Evolutionary conservation across 2,329 filamentous ascomycete species (phyloP).

Genomic region (Aspergillus sp.): DNA sequence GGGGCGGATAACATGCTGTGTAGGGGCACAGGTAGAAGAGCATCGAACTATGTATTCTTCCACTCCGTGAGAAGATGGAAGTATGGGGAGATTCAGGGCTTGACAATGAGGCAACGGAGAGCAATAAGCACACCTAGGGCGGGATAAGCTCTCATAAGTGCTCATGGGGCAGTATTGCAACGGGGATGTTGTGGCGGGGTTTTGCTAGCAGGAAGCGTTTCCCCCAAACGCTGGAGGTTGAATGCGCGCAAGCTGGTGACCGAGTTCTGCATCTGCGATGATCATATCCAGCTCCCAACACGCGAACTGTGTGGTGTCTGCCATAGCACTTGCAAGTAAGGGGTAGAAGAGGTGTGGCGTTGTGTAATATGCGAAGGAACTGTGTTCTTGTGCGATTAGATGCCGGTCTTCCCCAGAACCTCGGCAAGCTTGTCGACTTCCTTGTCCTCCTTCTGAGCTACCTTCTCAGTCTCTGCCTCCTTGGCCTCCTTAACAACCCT

Average conservation of each 20-base stretch:
- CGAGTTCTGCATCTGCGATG: background rate
- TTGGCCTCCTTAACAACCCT: constrained; percentile 68
- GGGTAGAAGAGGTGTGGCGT: background rate
- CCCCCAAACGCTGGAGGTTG: background rate
- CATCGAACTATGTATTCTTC: background rate
- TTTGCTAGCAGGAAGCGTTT: background rate
- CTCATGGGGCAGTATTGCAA: background rate
- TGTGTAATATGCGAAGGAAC: background rate
- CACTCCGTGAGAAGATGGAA: background rate
- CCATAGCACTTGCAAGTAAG: background rate
- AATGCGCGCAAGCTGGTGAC: background rate
- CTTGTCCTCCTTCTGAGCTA: constrained; percentile 72
- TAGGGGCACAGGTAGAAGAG: background rate
- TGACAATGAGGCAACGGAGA: constrained; percentile 2
- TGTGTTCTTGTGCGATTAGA: constrained; percentile 19
- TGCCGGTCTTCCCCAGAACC: constrained; percentile 68
- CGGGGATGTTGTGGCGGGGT: background rate
- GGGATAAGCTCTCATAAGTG: background rate
- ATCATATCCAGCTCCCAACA: constrained; percentile 1
- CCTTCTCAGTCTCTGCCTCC: constrained; percentile 58
- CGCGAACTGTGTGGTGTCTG: background rate
- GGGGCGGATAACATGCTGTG: constrained; percentile 4
- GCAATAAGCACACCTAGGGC: background rate
- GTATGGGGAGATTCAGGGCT: background rate
- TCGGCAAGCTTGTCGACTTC: constrained; percentile 80